A percentile compares a stretch with the other conserved stretches of the same genome.
These are phyloP conservation scores for Ploettnerulaceae sp. DNA, from an alignment of 2,329 filamentous ascomycete genomes.

Conservation along the genomic window DNA sequence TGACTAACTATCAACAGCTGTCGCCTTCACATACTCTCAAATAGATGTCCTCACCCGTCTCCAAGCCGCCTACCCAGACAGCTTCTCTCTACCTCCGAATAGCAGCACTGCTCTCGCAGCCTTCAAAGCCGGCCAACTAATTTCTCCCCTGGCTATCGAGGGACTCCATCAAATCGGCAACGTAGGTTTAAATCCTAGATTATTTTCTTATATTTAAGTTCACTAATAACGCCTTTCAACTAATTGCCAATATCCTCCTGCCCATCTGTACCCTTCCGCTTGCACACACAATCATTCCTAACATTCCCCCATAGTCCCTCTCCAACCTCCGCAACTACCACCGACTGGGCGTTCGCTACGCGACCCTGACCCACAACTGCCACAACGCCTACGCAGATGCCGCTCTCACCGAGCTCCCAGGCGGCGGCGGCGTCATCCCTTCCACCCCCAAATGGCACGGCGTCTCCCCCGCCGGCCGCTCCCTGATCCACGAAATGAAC, in stretches of 20 bases:
- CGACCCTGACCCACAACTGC: constrained; percentile 89
- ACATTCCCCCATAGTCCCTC: too few relatives aligned
- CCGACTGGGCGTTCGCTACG: constrained; percentile 76
- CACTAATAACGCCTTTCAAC: too few relatives aligned
- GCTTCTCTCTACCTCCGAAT: constrained; percentile 62
- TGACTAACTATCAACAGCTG: constrained; percentile 39
- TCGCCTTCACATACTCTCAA: constrained; percentile 66
- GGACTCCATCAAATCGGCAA: constrained; percentile 94
- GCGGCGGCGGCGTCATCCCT: constrained; percentile 19
- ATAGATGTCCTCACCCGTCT: constrained; percentile 69
- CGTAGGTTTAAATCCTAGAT: too few relatives aligned
- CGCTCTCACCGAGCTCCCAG: constrained; percentile 56
- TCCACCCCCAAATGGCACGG: constrained; percentile 62
- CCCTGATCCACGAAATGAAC: constrained; percentile 84
- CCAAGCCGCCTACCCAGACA: constrained; percentile 55
- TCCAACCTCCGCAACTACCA: constrained; percentile 72
- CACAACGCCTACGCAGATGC: constrained; percentile 88
- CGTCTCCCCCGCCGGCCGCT: constrained; percentile 63
- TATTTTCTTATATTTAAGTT: too few relatives aligned
- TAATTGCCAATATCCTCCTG: too few relatives aligned
- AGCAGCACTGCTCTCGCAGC: constrained; percentile 56
- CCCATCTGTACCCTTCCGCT: too few relatives aligned
- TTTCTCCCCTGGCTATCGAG: constrained; percentile 77
- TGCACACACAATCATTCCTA: too few relatives aligned
- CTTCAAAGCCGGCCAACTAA: constrained; percentile 58